Percentiles rank a stretch among this genome's conserved stretches.
phyloP scores from a whole-genome alignment of 139 green algal species.

The Tetratostichococcus sp. region DNA sequence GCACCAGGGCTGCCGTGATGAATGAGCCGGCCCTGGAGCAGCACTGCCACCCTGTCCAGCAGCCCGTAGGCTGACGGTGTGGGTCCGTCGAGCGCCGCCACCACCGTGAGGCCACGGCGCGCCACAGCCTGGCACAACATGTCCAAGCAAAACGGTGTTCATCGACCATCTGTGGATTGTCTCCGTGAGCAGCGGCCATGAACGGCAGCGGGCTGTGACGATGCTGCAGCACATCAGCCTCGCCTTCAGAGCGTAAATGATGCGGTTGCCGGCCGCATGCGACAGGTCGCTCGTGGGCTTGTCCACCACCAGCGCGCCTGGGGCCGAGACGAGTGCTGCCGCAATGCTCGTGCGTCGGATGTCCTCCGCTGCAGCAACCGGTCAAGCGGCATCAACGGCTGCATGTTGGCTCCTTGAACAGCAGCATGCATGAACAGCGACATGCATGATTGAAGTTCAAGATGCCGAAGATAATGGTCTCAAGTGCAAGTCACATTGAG shows the following conservation, averaged over 20 bases:
- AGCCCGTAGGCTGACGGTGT: slow-evolving; percentile 54
- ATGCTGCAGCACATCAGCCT: too few species aligned
- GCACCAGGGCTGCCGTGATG: slow-evolving; percentile 48
- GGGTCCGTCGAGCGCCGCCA: slow-evolving; percentile 63
- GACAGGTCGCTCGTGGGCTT: slow-evolving; percentile 66
- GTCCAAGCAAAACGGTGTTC: too few species aligned
- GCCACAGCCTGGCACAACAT: slow-evolving; percentile 45
- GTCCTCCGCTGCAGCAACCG: slow-evolving; percentile 16
- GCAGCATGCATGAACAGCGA: too few species aligned
- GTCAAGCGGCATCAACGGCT: not conserved
- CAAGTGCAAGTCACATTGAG: too few species aligned
- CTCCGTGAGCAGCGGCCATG: too few species aligned
- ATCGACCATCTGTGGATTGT: too few species aligned
- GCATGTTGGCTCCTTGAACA: too few species aligned
- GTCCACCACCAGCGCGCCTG: slow-evolving; percentile 62
- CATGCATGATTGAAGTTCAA: too few species aligned
- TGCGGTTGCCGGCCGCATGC: slow-evolving; percentile 58
- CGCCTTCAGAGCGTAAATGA: not conserved
- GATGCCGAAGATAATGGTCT: too few species aligned
- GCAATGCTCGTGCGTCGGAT: slow-evolving; percentile 50
- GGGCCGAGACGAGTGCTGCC: slow-evolving; percentile 53
- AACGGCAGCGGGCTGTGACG: too few species aligned
- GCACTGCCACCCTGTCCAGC: slow-evolving; percentile 60
- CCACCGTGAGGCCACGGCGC: slow-evolving; percentile 52
- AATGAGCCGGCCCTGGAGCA: slow-evolving; percentile 38